Base-by-base conservation (phyloP, 2,329 filamentous ascomycete species). In the Leptographium radiaticola region DNA sequence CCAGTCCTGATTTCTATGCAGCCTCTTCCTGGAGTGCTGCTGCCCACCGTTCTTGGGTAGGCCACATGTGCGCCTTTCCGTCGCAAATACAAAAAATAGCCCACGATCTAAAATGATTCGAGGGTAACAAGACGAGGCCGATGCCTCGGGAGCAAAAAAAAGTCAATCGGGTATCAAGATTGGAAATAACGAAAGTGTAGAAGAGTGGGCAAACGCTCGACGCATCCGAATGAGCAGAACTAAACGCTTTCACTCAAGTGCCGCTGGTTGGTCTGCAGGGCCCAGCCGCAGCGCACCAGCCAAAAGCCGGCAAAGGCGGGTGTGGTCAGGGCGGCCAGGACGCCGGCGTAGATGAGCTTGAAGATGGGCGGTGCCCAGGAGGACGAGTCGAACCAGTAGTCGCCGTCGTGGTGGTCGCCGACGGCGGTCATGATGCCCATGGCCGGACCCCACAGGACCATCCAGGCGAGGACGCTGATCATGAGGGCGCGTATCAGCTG, bases 251-350 rank as follows among this genome's bases (percentile, higher is more conserved):
- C 43, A 8, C 36, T 52, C 8, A 60, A 50, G 31, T 60, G 59
- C 8, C 50, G 54, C 51, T 60, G 36, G 50, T 61, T 61, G 36
- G 58, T 55, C 40, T 58, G 53, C 51, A 57, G 36, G 44, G 57
- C 68, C 74, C 73, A 77, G 0, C 74, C 75, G 11, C 70, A 73
- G 54, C 72, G 68, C 49, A 71, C 62, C 40, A 79, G 64, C 76
- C 75, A 79, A 56, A 76, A 75, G 20, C 67, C 59, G 39, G 71
- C 72, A 64, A 76, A 73, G 10, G 66, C 58, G 1, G 75, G 75
- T 47, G 74, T 75, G 43, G 70, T 71, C 44, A 76, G 51, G 47
- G 76, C 57, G 8, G 70, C 72, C 33, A 77, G 63, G 43, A 72
- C 56, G 8, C 68, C 75, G 13, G 74, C 75, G 39, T 74, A 67